Evolutionary conservation across 768 basidiomycete genomes (phyloP), one percentile per base, ranked within the genome.

Genomic region (Tricholoma saponaceum): DNA sequence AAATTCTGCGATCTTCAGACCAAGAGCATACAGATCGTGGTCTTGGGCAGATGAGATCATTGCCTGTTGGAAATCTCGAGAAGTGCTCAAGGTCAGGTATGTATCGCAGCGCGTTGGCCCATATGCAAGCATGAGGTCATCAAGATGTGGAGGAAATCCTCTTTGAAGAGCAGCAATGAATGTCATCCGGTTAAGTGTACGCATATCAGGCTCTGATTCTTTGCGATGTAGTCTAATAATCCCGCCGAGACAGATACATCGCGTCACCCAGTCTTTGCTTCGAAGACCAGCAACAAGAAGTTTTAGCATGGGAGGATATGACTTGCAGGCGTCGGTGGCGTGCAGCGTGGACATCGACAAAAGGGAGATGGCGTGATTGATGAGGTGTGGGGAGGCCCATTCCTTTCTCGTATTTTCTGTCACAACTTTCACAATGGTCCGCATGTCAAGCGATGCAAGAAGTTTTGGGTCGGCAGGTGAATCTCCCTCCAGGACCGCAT

Each of bases 281-380:
- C 84, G 78, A 30, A 86, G 67, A 23, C 78, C 79, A 0, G 84
- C 80, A 18, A 85, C 78, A 14, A 88, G 72, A 53, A 84, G 77
- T n/a, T 74, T 72, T 13, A 79, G 67, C 52, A 80, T 69, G 1
- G 75, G 66, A 0, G 79, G 78, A 30, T 76, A 74, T 0, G 71
- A 70, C 55, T 77, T 70, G 67, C 76, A 82, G 0, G 79, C 75
- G 23, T 73, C 66, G 16, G 77, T 64, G 50, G 75, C 80, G 57
- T 83, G 74, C 16, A 79, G 64, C 0, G 79, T 77, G 22, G 77
- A 70, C 16, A 68, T 70, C 0, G 78, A 64, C 14, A 86, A 62
- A 14, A 86, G 74, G 16, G 75, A 74, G 7, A 83, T 61, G 18
- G 77, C 83, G 58, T 88, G 87, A 54, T 77, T 75, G 37, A 85